These are phyloP conservation scores for Byssothecium circinans DNA, from an alignment of 2,329 filamentous ascomycete genomes.

Conservation along the genomic window DNA sequence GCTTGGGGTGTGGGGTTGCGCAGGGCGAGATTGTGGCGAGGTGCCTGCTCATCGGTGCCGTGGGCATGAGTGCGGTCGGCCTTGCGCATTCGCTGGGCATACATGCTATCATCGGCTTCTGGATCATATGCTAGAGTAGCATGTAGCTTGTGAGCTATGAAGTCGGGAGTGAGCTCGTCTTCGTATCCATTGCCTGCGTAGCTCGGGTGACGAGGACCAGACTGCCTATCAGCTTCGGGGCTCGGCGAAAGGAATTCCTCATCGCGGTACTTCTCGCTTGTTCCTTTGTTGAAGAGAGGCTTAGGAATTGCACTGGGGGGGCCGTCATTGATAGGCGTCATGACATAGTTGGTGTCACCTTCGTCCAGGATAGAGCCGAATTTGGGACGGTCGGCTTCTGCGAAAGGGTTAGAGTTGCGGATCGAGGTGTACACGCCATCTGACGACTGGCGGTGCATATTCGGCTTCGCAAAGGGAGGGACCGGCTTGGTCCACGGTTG, in stretches of 20 bases:
- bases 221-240: slow-evolving; percentile 2
- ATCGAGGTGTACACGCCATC: slow-evolving; percentile 20
- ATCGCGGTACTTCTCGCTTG: not conserved
- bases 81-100: no score
- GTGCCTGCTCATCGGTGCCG: not conserved
- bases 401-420: slow-evolving; percentile 19
- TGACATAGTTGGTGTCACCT: slow-evolving; percentile 1
- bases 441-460: slow-evolving; percentile 4
- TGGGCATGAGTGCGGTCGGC: no score
- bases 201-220: slow-evolving; percentile 20
- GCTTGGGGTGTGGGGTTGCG: not conserved
- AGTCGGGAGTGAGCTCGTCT: slow-evolving; percentile 13
- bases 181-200: slow-evolving; percentile 29
- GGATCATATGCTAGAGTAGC: slow-evolving; percentile 2
- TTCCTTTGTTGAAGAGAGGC: slow-evolving; percentile 9
- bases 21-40: not conserved
- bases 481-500: not conserved
- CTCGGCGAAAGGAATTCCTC: not conserved
- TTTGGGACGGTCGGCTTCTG: slow-evolving; percentile 1
- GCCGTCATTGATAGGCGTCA: slow-evolving; percentile 17
- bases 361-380: not conserved
- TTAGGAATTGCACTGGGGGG: slow-evolving; percentile 23
- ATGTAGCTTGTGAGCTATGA: slow-evolving; percentile 4
- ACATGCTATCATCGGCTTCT: not conserved
- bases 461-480: not conserved